Evolutionary conservation across 208 protist species (phyloP), one percentile per base, ranked within the genome.

Genomic region (Acanthamoeba lenticulata): DNA sequence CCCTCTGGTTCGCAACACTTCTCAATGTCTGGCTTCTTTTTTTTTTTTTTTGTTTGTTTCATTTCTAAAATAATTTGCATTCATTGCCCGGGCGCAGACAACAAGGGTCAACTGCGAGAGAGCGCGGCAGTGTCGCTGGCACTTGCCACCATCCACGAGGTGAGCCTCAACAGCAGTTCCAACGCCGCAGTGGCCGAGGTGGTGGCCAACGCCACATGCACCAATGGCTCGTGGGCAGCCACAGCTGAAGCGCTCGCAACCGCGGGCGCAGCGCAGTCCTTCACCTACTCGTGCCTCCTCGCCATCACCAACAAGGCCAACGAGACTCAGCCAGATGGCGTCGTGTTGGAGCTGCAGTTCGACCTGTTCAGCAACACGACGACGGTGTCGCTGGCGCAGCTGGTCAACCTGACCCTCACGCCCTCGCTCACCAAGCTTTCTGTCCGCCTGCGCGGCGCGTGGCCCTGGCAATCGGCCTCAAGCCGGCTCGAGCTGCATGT

Each of bases 301-400:
- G 21, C n/a, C n/a, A n/a, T n/a, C n/a, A n/a, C n/a, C 2, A 9
- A 60, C 15, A 9, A 24, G 11, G 2, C 3, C 65, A 74, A 42
- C 1, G n/a, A 21, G 2, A 11, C 15, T 29, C 2, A 21, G n/a
- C 1, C 11, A 29, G 32, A 74, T 11, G 29, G 1, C n/a, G 65
- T 74, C n/a, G 38, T 29, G 32, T 40, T 74, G 65, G 65, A 74
- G 65, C 29, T 74, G 65, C 65, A 74, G 65, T 74, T 74, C 65
- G 65, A 74, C 36, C 65, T 74, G 65, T 74, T 74, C 65, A 27
- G 38, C 65, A 74, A 74, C 65, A 19, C 65, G 1, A 74, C 65
- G 36, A 74, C 3, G n/a, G 15, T 74, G 2, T 6, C 29, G 32
- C 7, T 74, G n/a, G 2, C 3, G n/a, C n/a, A 74, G 3, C n/a